These are phyloP conservation scores for Cyathus striatus DNA, from an alignment of 768 basidiomycete species.

Conservation along the genomic window DNA sequence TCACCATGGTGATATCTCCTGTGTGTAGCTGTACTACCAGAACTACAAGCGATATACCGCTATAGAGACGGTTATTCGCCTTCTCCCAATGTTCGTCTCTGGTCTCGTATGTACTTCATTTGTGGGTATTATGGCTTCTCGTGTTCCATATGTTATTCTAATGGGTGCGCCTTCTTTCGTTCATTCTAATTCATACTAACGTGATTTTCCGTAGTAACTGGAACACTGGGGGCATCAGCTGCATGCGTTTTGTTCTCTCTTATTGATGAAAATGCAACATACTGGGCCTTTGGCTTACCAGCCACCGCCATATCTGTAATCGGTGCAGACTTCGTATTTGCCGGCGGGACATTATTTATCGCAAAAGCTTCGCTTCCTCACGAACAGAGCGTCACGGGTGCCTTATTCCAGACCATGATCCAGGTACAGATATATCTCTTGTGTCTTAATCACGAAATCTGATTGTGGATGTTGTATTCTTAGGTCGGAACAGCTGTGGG, in stretches of 20 bases:
- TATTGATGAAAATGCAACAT: constrained; percentile 49
- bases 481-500: constrained; percentile 69
- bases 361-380: constrained; percentile 60
- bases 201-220: constrained; percentile 22
- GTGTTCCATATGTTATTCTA: constrained; percentile 50
- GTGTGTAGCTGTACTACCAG: no score
- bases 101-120: constrained; percentile 62
- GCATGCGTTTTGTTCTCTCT: constrained; percentile 67
- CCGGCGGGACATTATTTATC: constrained; percentile 70
- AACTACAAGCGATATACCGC: constrained; percentile 51
- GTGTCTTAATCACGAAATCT: background rate
- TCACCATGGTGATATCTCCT: no score
- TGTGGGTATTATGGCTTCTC: constrained; percentile 54
- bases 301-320: constrained; percentile 59
- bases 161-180: constrained; percentile 37
- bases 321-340: constrained; percentile 75
- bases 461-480: background rate
- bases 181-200: background rate
- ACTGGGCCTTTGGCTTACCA: constrained; percentile 78
- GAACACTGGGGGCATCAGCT: constrained; percentile 51
- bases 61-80: constrained; percentile 55
- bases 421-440: constrained; percentile 34
- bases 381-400: constrained; percentile 75
- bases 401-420: constrained; percentile 74
- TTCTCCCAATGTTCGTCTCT: constrained; percentile 70